Evolutionary conservation across 805 yeast genomes (phyloP).

Genomic region (Starmerella floricola): DNA sequence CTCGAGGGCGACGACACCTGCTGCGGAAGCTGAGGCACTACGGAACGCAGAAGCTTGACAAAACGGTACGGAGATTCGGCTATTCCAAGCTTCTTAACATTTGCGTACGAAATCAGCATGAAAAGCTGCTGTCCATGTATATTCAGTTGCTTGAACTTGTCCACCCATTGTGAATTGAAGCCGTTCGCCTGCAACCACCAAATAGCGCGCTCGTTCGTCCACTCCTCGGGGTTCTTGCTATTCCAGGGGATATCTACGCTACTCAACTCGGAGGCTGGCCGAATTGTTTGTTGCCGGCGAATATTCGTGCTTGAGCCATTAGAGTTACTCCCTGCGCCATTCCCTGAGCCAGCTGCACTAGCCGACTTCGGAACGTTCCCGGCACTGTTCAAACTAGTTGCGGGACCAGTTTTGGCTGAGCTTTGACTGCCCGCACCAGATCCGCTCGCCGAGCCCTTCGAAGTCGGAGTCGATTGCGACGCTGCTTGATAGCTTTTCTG

Average conservation of each 20-base stretch:
- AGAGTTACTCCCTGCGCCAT: not conserved
- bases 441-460: not conserved
- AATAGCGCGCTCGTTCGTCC: constrained; percentile 59
- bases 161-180: constrained; percentile 66
- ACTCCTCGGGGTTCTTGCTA: constrained; percentile 31
- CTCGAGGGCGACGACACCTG: constrained; percentile 3
- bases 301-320: not conserved
- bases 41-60: constrained; percentile 41
- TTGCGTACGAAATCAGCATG: constrained; percentile 54
- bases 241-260: constrained; percentile 13
- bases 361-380: not conserved
- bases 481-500: constrained; percentile 1
- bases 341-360: not conserved
- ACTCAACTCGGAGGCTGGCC: not conserved
- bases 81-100: constrained; percentile 36
- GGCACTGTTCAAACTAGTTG: not conserved
- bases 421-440: not conserved
- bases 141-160: constrained; percentile 44
- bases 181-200: constrained; percentile 57
- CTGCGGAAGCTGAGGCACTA: constrained; percentile 11
- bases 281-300: constrained; percentile 10
- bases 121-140: constrained; percentile 54
- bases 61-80: constrained; percentile 44
- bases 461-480: not conserved
- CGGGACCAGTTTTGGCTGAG: not conserved